Evolutionary conservation across 306 rosid species (phyloP).

Genomic region (Dalbergia cultrata): DNA sequence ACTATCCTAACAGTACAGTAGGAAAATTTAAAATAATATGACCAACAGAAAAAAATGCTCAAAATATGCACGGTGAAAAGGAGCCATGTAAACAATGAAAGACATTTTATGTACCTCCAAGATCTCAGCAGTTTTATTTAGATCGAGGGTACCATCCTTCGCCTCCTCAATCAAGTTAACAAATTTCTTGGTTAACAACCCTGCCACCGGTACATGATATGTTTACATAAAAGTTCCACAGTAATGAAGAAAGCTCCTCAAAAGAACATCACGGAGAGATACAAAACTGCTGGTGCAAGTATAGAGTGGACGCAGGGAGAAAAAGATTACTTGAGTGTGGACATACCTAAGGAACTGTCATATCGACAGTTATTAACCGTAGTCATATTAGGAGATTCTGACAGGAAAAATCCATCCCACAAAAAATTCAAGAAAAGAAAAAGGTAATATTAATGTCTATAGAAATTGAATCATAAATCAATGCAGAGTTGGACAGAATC

Average conservation of each 20-base stretch:
- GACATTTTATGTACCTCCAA: conserved; percentile 65
- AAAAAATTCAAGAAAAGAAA: conserved; percentile 20
- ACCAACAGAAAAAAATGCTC: not conserved
- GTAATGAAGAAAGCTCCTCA: conserved; percentile 16
- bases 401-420: conserved; percentile 28
- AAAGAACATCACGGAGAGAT: conserved; percentile 2
- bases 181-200: conserved; percentile 88
- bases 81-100: conserved; percentile 23
- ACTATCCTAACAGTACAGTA: conserved; percentile 13
- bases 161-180: conserved; percentile 67
- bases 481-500: conserved; percentile 18
- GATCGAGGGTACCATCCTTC: conserved; percentile 77
- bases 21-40: not conserved
- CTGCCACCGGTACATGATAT: conserved; percentile 57
- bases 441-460: not conserved
- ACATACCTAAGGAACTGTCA: conserved; percentile 88
- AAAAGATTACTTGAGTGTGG: conserved; percentile 16
- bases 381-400: conserved; percentile 51
- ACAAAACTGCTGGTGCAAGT: not conserved
- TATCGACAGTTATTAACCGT: conserved; percentile 66
- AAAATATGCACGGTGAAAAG: conserved; percentile 2
- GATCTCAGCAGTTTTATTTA: conserved; percentile 70
- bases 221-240: conserved; percentile 9
- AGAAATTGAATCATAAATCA: conserved; percentile 16
- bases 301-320: conserved; percentile 2